Evolutionary conservation across 768 basidiomycete genomes (phyloP), one percentile per base, ranked within the genome.

Genomic region (Fibroporia radiculosa): DNA sequence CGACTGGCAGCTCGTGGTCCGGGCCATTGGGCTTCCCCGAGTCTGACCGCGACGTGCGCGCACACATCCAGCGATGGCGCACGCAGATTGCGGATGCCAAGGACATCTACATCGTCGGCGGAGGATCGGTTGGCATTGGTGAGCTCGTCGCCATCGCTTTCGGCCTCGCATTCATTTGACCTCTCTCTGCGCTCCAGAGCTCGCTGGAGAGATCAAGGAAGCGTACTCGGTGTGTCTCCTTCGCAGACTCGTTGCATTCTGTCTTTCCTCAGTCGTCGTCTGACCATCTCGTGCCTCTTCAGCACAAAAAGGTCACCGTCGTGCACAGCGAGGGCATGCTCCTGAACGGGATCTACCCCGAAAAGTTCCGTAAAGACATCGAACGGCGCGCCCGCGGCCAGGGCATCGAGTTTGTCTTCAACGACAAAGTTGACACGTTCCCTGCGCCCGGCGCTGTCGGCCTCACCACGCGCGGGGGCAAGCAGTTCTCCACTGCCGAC

Each of bases 251-350:
- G 4, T 36, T 31, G 11, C 28, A 4, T 28, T 26, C n/a, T n/a
- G n/a, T n/a, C n/a, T n/a, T n/a, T n/a, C n/a, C n/a, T n/a, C n/a
- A n/a, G n/a, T n/a, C n/a, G n/a, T n/a, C 39, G n/a, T 33, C 13
- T 24, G 19, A 26, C 4, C 10, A 4, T 29, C 2, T 16, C 37
- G n/a, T 19, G 26, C 3, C 27, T 20, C 10, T 22, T 23, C 36
- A 66, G 61, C 41, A 45, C 22, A 67, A 61, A 57, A 80, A 73
- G 48, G 69, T 85, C 13, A 81, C 80, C 14, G 69, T 86, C 36
- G 72, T 86, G 8, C 84, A 85, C 10, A 66, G 69, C 22, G 63
- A 70, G n/a, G 40, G 50, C 1, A 58, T 69, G n/a, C 70, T 83
- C 27, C 65, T 85, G 47, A 82, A 81, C 48, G 58, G 66, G 4